Percentiles rank a stretch among this genome's conserved stretches.
phyloP scores from a whole-genome alignment of 148 eudicot genomes.

The Amaranthus cruentus region DNA sequence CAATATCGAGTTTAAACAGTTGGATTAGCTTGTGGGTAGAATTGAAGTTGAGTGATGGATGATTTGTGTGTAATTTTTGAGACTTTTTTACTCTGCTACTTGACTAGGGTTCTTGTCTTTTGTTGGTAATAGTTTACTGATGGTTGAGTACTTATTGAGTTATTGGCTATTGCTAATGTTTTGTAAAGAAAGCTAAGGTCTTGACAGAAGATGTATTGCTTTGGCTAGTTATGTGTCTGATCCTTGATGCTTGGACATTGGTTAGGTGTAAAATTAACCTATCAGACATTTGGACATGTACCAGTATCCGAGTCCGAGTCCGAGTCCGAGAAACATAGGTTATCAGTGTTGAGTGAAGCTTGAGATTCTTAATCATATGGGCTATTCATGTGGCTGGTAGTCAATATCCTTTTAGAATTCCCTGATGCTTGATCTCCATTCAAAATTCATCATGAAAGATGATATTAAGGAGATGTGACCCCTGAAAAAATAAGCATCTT shows the following conservation, averaged over 20 bases:
- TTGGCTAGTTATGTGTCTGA: neutral
- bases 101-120: neutral
- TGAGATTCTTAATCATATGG: slow-evolving; percentile 1
- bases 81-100: neutral
- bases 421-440: neutral
- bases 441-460: no score
- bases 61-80: neutral
- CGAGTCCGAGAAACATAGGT: neutral
- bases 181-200: neutral
- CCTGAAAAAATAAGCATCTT: no score
- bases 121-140: neutral
- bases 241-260: no score
- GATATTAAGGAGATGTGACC: no score
- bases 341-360: neutral
- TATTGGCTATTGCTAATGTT: neutral
- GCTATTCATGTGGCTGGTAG: neutral
- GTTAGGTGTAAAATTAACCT: neutral
- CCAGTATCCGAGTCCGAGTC: neutral
- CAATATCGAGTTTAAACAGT: neutral
- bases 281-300: neutral
- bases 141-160: neutral
- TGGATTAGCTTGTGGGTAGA: neutral
- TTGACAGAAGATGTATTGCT: neutral
- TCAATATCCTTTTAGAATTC: neutral
- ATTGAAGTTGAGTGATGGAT: slow-evolving; percentile 14